Percentiles rank a stretch among this genome's conserved stretches.
phyloP scores from a whole-genome alignment of 2,329 filamentous ascomycete genomes.

The Pleoardoris graminearum region DNA sequence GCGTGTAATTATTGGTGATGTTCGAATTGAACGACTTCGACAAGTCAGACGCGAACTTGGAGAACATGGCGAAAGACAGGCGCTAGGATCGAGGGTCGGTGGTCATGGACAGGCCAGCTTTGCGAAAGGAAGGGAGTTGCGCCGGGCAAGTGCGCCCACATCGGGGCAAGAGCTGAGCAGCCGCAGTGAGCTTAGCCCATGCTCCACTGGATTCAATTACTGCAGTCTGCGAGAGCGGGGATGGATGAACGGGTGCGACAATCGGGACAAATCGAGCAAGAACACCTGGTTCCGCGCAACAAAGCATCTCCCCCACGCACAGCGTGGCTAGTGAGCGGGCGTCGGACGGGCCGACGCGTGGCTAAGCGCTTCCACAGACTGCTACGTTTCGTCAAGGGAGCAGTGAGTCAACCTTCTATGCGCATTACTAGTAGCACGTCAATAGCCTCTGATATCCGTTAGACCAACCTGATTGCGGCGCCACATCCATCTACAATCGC shows the following conservation, averaged over 20 bases:
- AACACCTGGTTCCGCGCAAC: not conserved
- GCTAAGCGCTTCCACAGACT: constrained; percentile 9
- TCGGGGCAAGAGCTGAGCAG: constrained; percentile 21
- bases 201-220: not conserved
- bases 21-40: constrained; percentile 94
- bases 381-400: not conserved
- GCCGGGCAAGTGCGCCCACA: constrained; percentile 23
- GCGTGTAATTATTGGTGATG: constrained; percentile 87
- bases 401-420: not conserved
- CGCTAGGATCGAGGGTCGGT: constrained; percentile 19
- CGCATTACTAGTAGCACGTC: constrained; percentile 14
- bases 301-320: constrained; percentile 21
- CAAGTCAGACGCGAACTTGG: constrained; percentile 61
- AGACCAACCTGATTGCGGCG: not conserved
- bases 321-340: constrained; percentile 16
- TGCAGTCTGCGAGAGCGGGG: not conserved
- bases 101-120: constrained; percentile 35
- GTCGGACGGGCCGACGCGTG: constrained; percentile 16
- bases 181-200: constrained; percentile 3
- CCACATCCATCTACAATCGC: constrained; percentile 14
- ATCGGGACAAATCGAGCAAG: not conserved
- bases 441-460: constrained; percentile 35
- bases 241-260: not conserved
- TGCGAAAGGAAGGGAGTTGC: constrained; percentile 15
- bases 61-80: constrained; percentile 71